Evolutionary conservation across 345 rosid species (phyloP), one percentile per base, ranked within the genome.

Genomic region (Acer campestre): DNA sequence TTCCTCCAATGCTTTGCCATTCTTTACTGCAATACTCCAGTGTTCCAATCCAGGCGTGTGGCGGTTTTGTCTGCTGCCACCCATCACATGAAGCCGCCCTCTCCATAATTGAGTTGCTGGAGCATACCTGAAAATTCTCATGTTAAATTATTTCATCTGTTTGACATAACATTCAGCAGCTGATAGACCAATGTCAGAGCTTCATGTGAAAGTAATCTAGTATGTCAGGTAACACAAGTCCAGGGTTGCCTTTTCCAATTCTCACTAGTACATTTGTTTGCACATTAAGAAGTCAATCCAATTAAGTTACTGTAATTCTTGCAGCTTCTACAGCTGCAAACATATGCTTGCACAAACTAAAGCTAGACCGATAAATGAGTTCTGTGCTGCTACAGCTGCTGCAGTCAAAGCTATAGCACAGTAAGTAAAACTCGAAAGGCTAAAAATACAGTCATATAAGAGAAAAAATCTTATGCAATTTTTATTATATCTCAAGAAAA

Each of bases 11-110:
- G 90, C 88, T 79, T 84, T 87, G 42, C 98, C 98, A 78, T 92
- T 86, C 82, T 88, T 90, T 0, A 92, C 92, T 70, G 91, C 95
- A 61, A 93, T 86, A 65, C 97, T 95, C 98, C 97, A 95, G 78
- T 95, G 98, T 40, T 95, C 95, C 67, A 84, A 38, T 18, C 88
- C 93, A 10, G 92, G 94, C 0, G 92, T 89, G 72, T 95, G 94
- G 67, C 93, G 95, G 80, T 93, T 93, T 79, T 90, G 91, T 86
- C 87, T 90, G 90, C 95, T 83, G 20, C 98, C 98, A 49, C 97
- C 98, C 90, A 95, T 89, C 80, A 91, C 98, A 76, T 94, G 97
- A 78, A 94, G 92, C 73, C 98, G 87, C 53, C 94, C 97, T 93
- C 91, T 91, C 97, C 98, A 93, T 74, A 94, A 66, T 80, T 93